Base-by-base conservation (phyloP, 2,329 filamentous ascomycete genomes). In the Bretziella fagacearum region DNA sequence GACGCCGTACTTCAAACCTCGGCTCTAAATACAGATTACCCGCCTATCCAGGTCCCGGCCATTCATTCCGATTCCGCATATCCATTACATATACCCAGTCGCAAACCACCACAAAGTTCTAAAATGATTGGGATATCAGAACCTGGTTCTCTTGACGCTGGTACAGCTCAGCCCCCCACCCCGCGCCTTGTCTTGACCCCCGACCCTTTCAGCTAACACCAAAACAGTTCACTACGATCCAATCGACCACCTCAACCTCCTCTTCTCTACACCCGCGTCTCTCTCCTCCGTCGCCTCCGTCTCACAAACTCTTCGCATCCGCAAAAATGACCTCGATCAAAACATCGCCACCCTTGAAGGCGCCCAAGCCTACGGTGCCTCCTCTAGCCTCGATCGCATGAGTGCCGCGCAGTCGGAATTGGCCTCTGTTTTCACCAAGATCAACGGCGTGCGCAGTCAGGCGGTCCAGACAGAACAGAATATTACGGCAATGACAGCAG, bases 401-500 rank as follows among this genome's bases (percentile, higher is more conserved):
- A 83, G 93, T 65, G 77, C 81, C 44, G 87, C 91, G 37, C 89
- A 95, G 65, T 74, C 77, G 48, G 91, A 96, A 65, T 76, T 98
- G 52, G 81, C 82, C 15, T 79, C 82, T 55, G 77, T 98, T 32
- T 95, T 98, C 69, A 77, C 79, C 57, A 93, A 93, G 65, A 95
- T 98, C 61, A 89, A 96, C 62, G 83, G 79, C 54, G 89, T 98
- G 47, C 83, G 87, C 47, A 80, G 81, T 56, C 78, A 89, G 45
- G 91, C 91, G 30, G 75, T 93, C 56, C 79, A 87, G 68, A 96
- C 91, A 17, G 91, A 98, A 63, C 81, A 86, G 60, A 82, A 87
- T 54, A 98, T 98, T 59, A 95, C 89, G 40, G 86, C 86, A 55
- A 98, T 98, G 91, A 98, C 91, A 52, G 86, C 91, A 50, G 91